Conservation (phyloP, 75 land plant species). For the Picea sitchensis region DNA sequence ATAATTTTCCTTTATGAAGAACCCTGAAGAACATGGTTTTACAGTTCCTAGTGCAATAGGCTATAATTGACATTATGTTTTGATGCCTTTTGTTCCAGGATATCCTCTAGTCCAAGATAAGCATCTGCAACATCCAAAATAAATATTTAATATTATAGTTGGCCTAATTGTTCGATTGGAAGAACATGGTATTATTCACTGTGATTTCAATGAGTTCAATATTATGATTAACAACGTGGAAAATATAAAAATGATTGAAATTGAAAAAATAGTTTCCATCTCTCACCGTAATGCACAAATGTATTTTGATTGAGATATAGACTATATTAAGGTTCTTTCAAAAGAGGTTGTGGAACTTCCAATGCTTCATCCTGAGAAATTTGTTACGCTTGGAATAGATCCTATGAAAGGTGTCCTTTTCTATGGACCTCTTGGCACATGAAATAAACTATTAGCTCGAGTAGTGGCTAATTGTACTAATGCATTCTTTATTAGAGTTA, state of each 20-base stretch:
- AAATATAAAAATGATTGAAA: too few relatives aligned
- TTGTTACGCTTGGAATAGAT: conserved; percentile 33
- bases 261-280: too few relatives aligned
- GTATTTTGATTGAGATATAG: too few relatives aligned
- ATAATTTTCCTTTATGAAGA: conserved; percentile 99
- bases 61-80: conserved; percentile 96
- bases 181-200: conserved; percentile 96
- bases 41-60: conserved; percentile 94
- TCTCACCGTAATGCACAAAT: too few relatives aligned
- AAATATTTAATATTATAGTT: conserved; percentile 75
- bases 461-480: conserved; percentile 33
- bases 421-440: conserved; percentile 36
- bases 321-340: too few relatives aligned
- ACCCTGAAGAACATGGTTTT: conserved; percentile 87
- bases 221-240: conserved; percentile 50
- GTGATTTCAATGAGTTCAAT: conserved; percentile 98
- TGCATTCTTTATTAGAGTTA: conserved; percentile 31
- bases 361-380: conserved; percentile 26
- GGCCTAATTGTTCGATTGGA: conserved; percentile 83
- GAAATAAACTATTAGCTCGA: conserved; percentile 31
- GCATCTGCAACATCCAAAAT: conserved; percentile 69
- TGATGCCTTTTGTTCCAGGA: conserved; percentile 91
- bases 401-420: conserved; percentile 34
- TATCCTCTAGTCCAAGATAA: conserved; percentile 96
- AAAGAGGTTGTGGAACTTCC: too few relatives aligned